phyloP scores from a whole-genome alignment of 495 filamentous ascomycete species.

The Talaromyces ruber region DNA sequence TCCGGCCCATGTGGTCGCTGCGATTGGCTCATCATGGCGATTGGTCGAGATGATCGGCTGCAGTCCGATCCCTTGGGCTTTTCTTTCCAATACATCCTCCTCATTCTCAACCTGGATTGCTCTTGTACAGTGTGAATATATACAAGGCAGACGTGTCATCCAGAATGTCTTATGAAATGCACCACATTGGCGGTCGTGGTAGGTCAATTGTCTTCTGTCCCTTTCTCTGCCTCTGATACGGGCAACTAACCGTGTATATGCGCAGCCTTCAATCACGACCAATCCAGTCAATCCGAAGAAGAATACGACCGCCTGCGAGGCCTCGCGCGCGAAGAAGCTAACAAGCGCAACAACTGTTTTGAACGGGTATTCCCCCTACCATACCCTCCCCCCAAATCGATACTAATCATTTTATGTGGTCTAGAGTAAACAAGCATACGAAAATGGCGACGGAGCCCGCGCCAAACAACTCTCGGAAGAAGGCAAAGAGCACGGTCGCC shows the following conservation, averaged over 20 bases:
- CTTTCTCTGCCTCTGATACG: not conserved
- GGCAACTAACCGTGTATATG: not conserved
- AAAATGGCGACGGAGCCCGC: slow-evolving; percentile 62
- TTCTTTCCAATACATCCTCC: not conserved
- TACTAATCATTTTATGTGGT: not conserved
- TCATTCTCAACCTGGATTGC: not conserved
- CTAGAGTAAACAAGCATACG: slow-evolving; percentile 73
- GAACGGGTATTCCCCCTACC: slow-evolving; percentile 44
- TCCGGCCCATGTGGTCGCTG: not conserved
- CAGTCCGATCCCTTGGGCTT: not conserved
- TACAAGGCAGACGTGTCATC: not conserved
- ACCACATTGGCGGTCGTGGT: slow-evolving; percentile 54
- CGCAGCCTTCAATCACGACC: slow-evolving; percentile 74
- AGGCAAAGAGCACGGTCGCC: slow-evolving; percentile 70
- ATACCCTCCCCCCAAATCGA: not conserved
- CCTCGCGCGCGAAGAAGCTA: slow-evolving; percentile 69
- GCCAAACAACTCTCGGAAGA: slow-evolving; percentile 78
- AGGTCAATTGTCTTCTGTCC: too few species aligned
- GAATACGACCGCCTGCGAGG: slow-evolving; percentile 90
- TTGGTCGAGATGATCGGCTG: not conserved
- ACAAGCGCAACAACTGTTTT: slow-evolving; percentile 67
- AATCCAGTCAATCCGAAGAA: slow-evolving; percentile 57
- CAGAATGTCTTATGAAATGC: slow-evolving; percentile 53
- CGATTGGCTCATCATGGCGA: not conserved
- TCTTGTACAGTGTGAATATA: not conserved